phyloP scores from a whole-genome alignment of 331 rosid species.

The Spiraea crenata region DNA sequence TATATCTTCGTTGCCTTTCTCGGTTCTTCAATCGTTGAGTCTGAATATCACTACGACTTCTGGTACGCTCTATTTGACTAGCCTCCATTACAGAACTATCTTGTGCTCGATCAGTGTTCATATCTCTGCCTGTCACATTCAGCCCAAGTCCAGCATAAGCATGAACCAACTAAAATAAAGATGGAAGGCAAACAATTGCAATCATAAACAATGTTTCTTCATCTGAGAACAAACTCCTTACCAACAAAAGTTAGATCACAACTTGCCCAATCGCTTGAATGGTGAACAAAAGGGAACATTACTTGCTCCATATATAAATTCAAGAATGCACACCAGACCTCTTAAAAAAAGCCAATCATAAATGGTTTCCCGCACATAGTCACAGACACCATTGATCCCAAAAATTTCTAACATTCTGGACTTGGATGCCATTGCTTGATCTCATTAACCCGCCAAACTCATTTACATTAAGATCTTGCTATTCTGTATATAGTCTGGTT shows the following conservation, averaged over 20 bases:
- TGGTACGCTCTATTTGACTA: slow-evolving; percentile 40
- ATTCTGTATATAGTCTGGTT: background rate
- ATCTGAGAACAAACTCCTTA: slow-evolving; percentile 10
- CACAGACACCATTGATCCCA: background rate
- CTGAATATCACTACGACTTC: slow-evolving; percentile 49
- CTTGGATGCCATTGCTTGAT: background rate
- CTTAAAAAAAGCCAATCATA: background rate
- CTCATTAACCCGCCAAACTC: background rate
- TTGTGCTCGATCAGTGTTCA: slow-evolving; percentile 35
- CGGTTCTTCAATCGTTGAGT: slow-evolving; percentile 78
- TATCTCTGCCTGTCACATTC: slow-evolving; percentile 53
- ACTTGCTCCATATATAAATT: background rate
- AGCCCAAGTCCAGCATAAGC: slow-evolving; percentile 45
- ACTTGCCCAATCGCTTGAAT: background rate
- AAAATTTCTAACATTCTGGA: background rate
- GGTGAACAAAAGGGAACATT: background rate
- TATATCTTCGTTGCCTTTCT: slow-evolving; percentile 86
- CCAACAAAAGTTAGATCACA: background rate
- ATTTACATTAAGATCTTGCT: background rate
- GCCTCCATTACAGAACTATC: slow-evolving; percentile 49
- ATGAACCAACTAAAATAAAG: slow-evolving; percentile 6
- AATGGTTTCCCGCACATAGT: background rate
- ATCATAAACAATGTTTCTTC: slow-evolving; percentile 11
- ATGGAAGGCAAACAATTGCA: slow-evolving; percentile 11
- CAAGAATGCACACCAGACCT: background rate